These are phyloP conservation scores for Erucastrum elatum DNA, from an alignment of 345 rosid species.

Conservation along the genomic window DNA sequence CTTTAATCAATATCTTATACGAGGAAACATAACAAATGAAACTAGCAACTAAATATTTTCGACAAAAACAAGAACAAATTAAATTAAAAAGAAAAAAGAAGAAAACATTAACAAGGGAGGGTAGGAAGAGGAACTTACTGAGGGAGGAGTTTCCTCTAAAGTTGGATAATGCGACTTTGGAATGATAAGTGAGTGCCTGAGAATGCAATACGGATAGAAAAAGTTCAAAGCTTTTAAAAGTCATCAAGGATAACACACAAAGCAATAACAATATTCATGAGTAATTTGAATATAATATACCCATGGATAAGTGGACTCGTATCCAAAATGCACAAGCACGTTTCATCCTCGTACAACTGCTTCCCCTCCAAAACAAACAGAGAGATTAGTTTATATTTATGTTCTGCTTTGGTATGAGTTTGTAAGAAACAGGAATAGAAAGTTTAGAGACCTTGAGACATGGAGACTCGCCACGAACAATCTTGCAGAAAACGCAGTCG, in stretches of 20 bases:
- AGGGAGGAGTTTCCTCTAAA: conserved; percentile 80
- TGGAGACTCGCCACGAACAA: conserved; percentile 73
- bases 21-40: no score
- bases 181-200: conserved; percentile 85
- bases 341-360: conserved; percentile 92
- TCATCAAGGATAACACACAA: no score
- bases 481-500: conserved; percentile 83
- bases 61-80: no score
- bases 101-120: background rate
- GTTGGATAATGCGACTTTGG: conserved; percentile 84
- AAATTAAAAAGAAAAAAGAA: no score
- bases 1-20: conserved; percentile 38
- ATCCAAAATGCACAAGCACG: conserved; percentile 86
- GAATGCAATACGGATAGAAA: background rate
- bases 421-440: background rate
- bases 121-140: conserved; percentile 63
- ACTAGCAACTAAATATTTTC: no score
- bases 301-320: conserved; percentile 71
- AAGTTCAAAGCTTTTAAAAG: background rate
- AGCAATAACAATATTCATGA: no score
- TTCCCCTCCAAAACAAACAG: background rate
- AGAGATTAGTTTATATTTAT: no score
- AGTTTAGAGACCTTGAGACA: conserved; percentile 57
- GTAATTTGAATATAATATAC: conserved; percentile 30
- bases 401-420: no score